phyloP scores from a whole-genome alignment of 176 grass and related monocot species.

The Zoysia japonica region DNA sequence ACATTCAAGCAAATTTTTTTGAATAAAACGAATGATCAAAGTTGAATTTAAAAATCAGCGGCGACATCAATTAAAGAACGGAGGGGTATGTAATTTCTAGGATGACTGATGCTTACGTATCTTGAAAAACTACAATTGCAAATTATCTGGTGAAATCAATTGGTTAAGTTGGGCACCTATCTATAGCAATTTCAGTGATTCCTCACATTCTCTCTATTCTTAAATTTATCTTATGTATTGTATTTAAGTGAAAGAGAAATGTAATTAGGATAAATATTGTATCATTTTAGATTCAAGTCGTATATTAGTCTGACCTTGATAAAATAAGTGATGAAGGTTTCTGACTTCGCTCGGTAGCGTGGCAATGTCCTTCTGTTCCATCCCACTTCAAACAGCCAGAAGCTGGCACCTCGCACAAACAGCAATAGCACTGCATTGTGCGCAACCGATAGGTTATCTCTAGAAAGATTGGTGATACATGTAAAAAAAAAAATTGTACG shows the following conservation, averaged over 20 bases:
- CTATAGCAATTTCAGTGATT: not conserved
- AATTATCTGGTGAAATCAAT: conserved; percentile 30
- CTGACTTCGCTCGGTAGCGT: not conserved
- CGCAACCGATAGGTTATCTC: not conserved
- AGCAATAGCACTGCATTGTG: conserved; percentile 60
- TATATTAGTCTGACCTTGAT: not conserved
- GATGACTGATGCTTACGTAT: conserved; percentile 30
- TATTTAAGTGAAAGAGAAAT: not conserved
- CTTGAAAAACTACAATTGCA: conserved; percentile 22
- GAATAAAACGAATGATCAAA: too few relatives aligned
- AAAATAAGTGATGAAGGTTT: not conserved
- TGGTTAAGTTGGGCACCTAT: not conserved
- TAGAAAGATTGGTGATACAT: not conserved
- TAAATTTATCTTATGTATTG: not conserved
- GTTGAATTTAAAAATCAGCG: too few relatives aligned
- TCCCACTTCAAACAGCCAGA: conserved; percentile 40
- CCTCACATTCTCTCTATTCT: not conserved
- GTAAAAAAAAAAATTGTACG: not conserved
- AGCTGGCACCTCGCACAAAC: conserved; percentile 45
- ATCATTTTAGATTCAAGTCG: conserved; percentile 9
- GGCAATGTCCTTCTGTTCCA: conserved; percentile 47
- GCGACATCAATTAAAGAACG: conserved; percentile 26
- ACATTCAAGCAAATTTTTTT: too few relatives aligned
- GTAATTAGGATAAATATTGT: not conserved
- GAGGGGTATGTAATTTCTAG: not conserved